phyloP scores from a whole-genome alignment of 164 flowering plant species.

The Stephania yunnanensis region DNA sequence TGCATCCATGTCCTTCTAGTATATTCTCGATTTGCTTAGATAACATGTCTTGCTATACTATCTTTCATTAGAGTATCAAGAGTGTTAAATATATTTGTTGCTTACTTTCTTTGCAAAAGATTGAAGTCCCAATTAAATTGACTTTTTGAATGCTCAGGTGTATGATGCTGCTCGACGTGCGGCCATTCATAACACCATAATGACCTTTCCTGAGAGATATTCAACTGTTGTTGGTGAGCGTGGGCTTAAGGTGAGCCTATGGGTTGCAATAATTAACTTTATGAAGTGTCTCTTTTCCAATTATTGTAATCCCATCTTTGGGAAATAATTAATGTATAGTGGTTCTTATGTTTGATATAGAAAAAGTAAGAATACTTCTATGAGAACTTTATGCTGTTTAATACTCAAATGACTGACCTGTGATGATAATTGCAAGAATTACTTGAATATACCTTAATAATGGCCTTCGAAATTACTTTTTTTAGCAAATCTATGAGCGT shows the following conservation, averaged over 20 bases:
- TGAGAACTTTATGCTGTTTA: background rate
- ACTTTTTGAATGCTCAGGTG: constrained; percentile 41
- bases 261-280: background rate
- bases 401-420: too few species aligned
- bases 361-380: background rate
- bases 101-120: background rate
- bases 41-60: too few species aligned
- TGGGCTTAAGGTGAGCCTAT: constrained; percentile 79
- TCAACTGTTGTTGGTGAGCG: constrained; percentile 92
- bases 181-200: constrained; percentile 90
- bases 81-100: background rate
- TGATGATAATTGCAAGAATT: too few species aligned
- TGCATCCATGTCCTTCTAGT: too few species aligned
- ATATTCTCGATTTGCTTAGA: too few species aligned
- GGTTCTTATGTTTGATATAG: background rate
- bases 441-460: too few species aligned
- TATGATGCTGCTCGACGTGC: constrained; percentile 90
- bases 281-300: background rate
- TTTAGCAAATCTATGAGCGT: background rate
- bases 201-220: constrained; percentile 84
- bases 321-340: background rate
- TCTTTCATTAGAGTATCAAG: background rate
- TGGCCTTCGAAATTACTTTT: background rate
- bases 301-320: background rate
- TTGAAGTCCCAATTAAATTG: background rate